Percentiles rank a stretch among this genome's conserved stretches.
phyloP scores from a whole-genome alignment of 495 filamentous ascomycete genomes.

The Penicillium canariense region DNA sequence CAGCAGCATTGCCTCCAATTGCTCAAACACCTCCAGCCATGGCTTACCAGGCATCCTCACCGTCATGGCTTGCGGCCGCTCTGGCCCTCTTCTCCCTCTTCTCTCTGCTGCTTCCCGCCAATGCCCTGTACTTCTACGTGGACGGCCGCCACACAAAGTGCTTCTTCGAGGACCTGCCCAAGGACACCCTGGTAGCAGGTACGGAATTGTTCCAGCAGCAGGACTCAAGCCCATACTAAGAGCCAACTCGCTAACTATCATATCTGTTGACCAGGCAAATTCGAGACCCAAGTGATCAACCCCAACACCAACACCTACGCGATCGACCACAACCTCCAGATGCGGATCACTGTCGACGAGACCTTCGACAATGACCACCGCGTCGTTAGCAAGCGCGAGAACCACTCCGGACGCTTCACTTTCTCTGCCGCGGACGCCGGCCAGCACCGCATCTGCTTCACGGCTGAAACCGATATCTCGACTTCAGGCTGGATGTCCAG shows the following conservation, averaged over 20 bases:
- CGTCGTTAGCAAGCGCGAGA: conserved; percentile 81
- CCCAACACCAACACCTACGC: conserved; percentile 57
- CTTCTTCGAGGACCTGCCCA: conserved; percentile 97
- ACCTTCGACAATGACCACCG: conserved; percentile 98
- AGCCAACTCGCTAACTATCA: neutral
- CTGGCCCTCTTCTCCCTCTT: conserved; percentile 40
- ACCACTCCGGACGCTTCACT: conserved; percentile 79
- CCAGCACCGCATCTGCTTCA: conserved; percentile 93
- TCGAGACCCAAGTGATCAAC: conserved; percentile 77
- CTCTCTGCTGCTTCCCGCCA: conserved; percentile 56
- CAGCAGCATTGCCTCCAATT: conserved; percentile 17
- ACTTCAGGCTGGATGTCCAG: conserved; percentile 67
- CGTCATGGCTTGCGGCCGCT: conserved; percentile 41
- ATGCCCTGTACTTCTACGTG: conserved; percentile 94
- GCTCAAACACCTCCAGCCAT: conserved; percentile 22
- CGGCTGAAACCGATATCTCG: conserved; percentile 63
- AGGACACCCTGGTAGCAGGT: conserved; percentile 96
- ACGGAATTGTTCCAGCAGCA: conserved; percentile 18
- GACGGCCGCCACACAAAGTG: conserved; percentile 71
- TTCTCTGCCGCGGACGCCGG: conserved; percentile 93
- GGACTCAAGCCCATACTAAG: neutral
- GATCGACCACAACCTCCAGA: conserved; percentile 67
- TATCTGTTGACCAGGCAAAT: conserved; percentile 59
- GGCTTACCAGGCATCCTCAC: conserved; percentile 32
- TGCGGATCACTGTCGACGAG: conserved; percentile 93